Base-by-base conservation (phyloP, 2,329 filamentous ascomycete genomes). In the Emmonsiellopsis sp. region DNA sequence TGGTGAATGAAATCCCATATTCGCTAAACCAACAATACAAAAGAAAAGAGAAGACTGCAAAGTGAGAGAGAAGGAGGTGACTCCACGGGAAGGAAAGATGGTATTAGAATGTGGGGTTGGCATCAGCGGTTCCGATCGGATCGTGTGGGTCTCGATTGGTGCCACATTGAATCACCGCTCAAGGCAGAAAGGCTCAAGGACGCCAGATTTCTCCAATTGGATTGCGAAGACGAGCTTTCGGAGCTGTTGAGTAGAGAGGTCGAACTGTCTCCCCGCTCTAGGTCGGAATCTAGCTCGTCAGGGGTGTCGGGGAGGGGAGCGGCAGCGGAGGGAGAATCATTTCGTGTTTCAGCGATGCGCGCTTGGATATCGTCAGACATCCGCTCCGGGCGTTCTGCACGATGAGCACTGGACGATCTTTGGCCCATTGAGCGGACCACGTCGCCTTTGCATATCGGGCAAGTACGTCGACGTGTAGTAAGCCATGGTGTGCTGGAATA, bases 371-470 rank as follows among this genome's bases (percentile, higher is more conserved):
- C 68, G 42, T 75, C 68, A n/a, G 69, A 68, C 14, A 71, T 71
- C 27, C 71, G 65, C 43, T 76, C 71, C 34, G 69, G 65, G 32
- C 70, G 61, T 34, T 60, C 55, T 43, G 44, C 31, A 11, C 34
- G 43, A 1, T 40, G 21, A 13, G 42, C 34, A 43, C 52, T 53
- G 36, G 54, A 51, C 11, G 46, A 39, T 31, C 43, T 34, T 5
- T 51, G 31, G 10, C 56, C 57, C 40, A 89, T 65, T 1, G 74
- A 76, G 43, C 74, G 70, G 13, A 98, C 92, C 37, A 98, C 93
- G 66, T 98, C 93, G 48, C 91, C 90, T 74, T 98, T 98, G 75
- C 93, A 98, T 56, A 98, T 97, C 0, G 93, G 93, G 63, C 93
- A 98, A n/a, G 93, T 98, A 58, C 93, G 85, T 58, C 93, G 86